A percentile compares a stretch with the other conserved stretches of the same genome.
Conservation (phyloP, 129 eudicot genomes). For the Centrapalus pauciflorus region DNA sequence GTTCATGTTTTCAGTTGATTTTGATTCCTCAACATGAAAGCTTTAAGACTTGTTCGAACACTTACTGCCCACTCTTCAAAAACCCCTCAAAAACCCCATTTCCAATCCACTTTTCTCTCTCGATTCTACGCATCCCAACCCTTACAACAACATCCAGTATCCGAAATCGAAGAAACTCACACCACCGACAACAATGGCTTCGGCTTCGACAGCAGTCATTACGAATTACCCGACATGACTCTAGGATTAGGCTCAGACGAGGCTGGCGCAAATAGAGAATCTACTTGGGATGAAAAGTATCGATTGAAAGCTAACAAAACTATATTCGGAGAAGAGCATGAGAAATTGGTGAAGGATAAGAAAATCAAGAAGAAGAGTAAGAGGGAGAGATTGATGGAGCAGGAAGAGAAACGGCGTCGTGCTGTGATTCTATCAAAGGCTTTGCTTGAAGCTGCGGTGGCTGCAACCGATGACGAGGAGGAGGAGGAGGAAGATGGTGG, state of each 20-base stretch:
- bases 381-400: constrained; percentile 36
- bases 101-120: constrained; percentile 18
- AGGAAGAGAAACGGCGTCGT: constrained; percentile 46
- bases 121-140: constrained; percentile 41
- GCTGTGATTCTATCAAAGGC: constrained; percentile 46
- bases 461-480: constrained; percentile 30
- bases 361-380: constrained; percentile 12
- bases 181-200: constrained; percentile 24
- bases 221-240: constrained; percentile 30
- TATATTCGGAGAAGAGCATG: constrained; percentile 55
- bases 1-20: constrained; percentile 10
- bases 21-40: constrained; percentile 47
- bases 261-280: background rate
- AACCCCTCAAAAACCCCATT: constrained; percentile 20
- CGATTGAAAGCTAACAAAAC: constrained; percentile 47
- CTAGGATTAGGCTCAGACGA: constrained; percentile 6
- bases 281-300: constrained; percentile 69
- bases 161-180: constrained; percentile 3
- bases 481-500: constrained; percentile 40
- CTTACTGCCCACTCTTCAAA: constrained; percentile 10
- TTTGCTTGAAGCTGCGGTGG: constrained; percentile 61
- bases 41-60: constrained; percentile 37
- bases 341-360: constrained; percentile 13
- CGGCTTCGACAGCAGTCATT: constrained; percentile 62
- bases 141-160: constrained; percentile 18